Percentiles rank a stretch among this genome's conserved stretches.
These are phyloP conservation scores for Rhodotorula mucilaginosa DNA, from an alignment of 1,284 basidiomycete genomes.

Conservation along the genomic window DNA sequence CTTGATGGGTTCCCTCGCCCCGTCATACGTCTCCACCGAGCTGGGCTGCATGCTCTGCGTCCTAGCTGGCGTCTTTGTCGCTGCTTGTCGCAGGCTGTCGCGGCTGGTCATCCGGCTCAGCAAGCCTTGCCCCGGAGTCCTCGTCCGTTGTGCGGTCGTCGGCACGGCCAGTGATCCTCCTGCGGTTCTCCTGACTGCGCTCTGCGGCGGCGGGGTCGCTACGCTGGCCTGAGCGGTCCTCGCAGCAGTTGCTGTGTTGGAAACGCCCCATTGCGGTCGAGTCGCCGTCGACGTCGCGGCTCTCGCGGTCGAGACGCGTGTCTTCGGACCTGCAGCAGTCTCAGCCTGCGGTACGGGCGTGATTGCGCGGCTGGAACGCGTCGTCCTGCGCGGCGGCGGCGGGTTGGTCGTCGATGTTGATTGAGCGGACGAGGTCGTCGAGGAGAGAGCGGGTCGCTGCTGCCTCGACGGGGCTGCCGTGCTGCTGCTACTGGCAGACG, in stretches of 20 bases:
- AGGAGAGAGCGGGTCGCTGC: not conserved
- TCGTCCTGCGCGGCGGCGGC: conserved; percentile 8
- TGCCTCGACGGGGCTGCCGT: not conserved
- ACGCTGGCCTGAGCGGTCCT: not conserved
- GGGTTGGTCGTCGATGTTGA: conserved; percentile 9
- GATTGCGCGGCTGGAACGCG: conserved; percentile 15
- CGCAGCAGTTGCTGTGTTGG: not conserved
- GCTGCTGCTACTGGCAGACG: not conserved
- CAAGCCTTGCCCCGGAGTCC: conserved; percentile 8
- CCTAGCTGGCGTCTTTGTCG: conserved; percentile 7
- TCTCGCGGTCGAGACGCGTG: not conserved
- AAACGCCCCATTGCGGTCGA: not conserved
- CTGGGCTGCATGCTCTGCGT: not conserved
- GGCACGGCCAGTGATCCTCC: conserved; percentile 9
- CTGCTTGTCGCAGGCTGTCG: conserved; percentile 10
- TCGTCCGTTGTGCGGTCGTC: not conserved
- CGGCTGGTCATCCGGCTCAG: conserved; percentile 26
- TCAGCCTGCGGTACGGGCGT: conserved; percentile 9
- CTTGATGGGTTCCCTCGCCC: conserved; percentile 44
- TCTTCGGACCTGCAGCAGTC: not conserved
- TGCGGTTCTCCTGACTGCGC: not conserved
- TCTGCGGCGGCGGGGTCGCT: not conserved
- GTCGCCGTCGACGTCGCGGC: not conserved
- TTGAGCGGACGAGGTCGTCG: not conserved
- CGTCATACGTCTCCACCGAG: conserved; percentile 17